These are phyloP conservation scores for Leccinum imitatum DNA, from an alignment of 768 basidiomycete species.

Conservation along the genomic window DNA sequence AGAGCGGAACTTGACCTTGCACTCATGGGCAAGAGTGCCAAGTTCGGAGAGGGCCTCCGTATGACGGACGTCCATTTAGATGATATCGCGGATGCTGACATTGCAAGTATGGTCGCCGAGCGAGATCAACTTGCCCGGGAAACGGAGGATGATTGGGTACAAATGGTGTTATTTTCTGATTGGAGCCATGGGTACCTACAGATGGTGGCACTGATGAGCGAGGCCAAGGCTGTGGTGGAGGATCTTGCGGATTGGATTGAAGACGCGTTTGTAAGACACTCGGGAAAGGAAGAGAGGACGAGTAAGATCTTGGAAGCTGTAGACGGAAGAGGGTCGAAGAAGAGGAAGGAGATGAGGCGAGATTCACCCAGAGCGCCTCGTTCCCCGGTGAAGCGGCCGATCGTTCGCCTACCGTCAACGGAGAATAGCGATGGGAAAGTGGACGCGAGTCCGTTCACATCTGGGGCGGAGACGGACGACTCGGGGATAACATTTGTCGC, in stretches of 20 bases:
- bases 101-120: constrained; percentile 52
- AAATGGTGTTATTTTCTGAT: constrained; percentile 88
- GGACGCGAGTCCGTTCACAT: constrained; percentile 35
- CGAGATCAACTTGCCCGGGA: constrained; percentile 61
- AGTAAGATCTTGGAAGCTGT: constrained; percentile 19
- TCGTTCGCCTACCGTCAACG: neutral
- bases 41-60: constrained; percentile 59
- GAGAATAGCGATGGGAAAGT: constrained; percentile 12
- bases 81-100: constrained; percentile 29
- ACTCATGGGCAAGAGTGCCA: constrained; percentile 59
- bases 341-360: constrained; percentile 24
- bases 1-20: constrained; percentile 68
- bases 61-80: constrained; percentile 49
- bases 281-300: constrained; percentile 28
- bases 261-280: constrained; percentile 56
- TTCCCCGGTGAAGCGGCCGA: constrained; percentile 24
- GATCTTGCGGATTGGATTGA: constrained; percentile 92
- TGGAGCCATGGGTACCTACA: constrained; percentile 98
- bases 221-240: constrained; percentile 74
- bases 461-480: constrained; percentile 70
- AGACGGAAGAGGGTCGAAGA: constrained; percentile 22
- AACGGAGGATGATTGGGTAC: constrained; percentile 92
- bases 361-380: constrained; percentile 23
- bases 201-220: constrained; percentile 85
- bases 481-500: constrained; percentile 70